Evolutionary conservation across 805 yeast genomes (phyloP), one percentile per base, ranked within the genome.

Genomic region (Metschnikowia proteae): DNA sequence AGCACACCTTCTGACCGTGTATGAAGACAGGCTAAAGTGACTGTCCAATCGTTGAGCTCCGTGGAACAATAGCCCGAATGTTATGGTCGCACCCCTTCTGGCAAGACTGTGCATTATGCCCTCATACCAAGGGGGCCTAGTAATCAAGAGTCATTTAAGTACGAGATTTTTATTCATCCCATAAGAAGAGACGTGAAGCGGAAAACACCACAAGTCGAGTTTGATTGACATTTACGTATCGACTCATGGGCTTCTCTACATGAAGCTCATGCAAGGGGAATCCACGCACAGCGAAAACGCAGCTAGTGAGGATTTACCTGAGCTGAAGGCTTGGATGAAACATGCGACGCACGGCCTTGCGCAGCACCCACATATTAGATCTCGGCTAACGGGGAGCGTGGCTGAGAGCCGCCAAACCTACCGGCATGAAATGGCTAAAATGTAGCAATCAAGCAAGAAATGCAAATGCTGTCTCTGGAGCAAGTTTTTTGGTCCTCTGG

Each of bases 201-300:
- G 17, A 17, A 17, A 17, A 17, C 17, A 17, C 17, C 17, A 17
- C 17, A 17, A 17, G 17, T 17, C 17, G 17, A 17, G 17, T 17
- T 17, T 17, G 17, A 2, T 17, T 17, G 17, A 17, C 17, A 17
- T 17, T 17, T 17, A 17, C 17, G 17, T 17, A 17, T 17, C 17
- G 17, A 5, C 32, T 32, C 32, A 25, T 28, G 11, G 31, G 25
- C 41, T 38, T 38, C 41, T 25, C 32, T 38, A 38, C 41, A 38
- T 38, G 32, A 38, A 28, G 39, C 41, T 27, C 23, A 38, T 38
- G 41, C 41, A 38, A 29, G 41, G 41, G 41, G 41, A 27, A 17
- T 23, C 29, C 9, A 38, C 41, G 41, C 26, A 38, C 29, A 13
- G 32, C n/a, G 25, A 38, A 38, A 27, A 27, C 13, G 41, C 41